These are phyloP conservation scores for Parietaria judaica DNA, from an alignment of 306 rosid species.

Conservation along the genomic window DNA sequence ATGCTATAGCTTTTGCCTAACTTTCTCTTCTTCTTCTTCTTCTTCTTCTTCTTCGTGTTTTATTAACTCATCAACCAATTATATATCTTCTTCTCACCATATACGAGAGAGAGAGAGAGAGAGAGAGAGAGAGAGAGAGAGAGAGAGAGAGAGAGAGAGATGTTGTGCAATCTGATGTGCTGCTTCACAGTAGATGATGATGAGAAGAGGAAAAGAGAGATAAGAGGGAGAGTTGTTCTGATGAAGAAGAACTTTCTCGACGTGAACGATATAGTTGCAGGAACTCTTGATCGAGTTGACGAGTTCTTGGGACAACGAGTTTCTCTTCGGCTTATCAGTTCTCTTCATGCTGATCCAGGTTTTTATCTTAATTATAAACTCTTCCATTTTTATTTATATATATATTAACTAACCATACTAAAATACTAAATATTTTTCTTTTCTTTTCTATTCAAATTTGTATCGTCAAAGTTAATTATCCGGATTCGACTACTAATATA, in stretches of 20 bases:
- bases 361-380: background rate
- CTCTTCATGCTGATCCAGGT: conserved; percentile 19
- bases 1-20: background rate
- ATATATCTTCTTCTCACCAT: no score
- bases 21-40: background rate
- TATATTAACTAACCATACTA: no score
- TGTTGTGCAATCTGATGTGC: conserved; percentile 11
- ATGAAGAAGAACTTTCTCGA: conserved; percentile 36
- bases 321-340: conserved; percentile 29
- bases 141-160: background rate
- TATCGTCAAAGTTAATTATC: no score
- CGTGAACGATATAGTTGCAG: conserved; percentile 22
- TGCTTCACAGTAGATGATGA: background rate
- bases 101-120: background rate
- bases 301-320: conserved; percentile 22
- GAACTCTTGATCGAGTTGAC: conserved; percentile 21
- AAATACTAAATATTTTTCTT: no score
- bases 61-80: no score
- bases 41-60: no score
- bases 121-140: background rate
- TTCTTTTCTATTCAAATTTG: no score
- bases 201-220: background rate
- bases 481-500: no score
- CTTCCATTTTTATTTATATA: background rate
- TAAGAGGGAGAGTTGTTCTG: conserved; percentile 26